These are phyloP conservation scores for Alternaria solani DNA, from an alignment of 2,329 filamentous ascomycete genomes.

Conservation along the genomic window DNA sequence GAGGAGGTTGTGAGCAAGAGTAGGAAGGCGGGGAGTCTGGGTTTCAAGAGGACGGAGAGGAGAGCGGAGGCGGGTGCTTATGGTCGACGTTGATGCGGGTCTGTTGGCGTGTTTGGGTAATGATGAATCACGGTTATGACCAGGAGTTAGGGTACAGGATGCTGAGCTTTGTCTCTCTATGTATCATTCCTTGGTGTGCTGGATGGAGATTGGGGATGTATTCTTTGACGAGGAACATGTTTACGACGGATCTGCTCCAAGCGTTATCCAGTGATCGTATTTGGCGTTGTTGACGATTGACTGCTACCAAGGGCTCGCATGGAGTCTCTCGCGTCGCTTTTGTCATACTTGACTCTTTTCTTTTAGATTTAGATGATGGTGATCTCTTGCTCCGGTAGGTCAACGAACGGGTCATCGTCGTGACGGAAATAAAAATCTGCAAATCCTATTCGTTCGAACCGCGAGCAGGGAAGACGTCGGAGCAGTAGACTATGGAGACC, in stretches of 20 bases:
- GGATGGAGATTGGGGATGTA: no score
- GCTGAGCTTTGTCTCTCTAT: not conserved
- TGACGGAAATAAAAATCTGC: not conserved
- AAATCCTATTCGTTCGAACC: not conserved
- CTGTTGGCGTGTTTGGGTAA: not conserved
- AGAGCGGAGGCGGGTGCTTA: constrained; percentile 53
- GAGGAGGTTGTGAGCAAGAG: constrained; percentile 23
- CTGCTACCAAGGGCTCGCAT: no score
- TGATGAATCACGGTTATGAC: no score
- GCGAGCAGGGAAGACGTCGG: not conserved
- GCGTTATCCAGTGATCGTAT: no score
- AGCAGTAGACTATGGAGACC: not conserved
- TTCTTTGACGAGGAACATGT: not conserved
- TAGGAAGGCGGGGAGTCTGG: constrained; percentile 43
- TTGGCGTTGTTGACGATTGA: no score
- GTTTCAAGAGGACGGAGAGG: constrained; percentile 23
- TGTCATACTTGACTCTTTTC: not conserved
- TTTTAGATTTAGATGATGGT: not conserved
- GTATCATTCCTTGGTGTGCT: not conserved
- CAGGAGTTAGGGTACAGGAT: not conserved
- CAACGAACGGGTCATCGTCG: not conserved
- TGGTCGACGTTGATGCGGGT: constrained; percentile 28
- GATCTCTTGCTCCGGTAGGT: not conserved
- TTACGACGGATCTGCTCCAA: not conserved
- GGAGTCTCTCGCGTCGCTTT: no score